Base-by-base conservation (phyloP, 495 filamentous ascomycete genomes). In the Penicillium nucicola region DNA sequence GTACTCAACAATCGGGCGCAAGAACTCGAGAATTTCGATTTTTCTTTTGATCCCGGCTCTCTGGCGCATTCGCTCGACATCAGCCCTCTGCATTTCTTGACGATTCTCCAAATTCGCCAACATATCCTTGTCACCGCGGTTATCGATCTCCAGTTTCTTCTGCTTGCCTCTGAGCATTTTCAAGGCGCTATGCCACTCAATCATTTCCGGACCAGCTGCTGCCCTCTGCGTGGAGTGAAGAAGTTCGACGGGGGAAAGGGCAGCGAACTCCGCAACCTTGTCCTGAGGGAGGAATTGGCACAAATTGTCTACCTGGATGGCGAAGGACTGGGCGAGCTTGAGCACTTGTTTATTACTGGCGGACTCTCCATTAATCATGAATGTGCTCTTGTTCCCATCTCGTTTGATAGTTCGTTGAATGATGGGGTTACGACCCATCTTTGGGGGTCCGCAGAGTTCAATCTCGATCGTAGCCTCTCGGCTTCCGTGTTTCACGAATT, bases 241-340 rank as follows among this genome's bases (percentile, higher is more conserved):
- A 14, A 96, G 77, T n/a, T 95, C 87, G n/a, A 91, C 74, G 0
- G 90, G 87, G 6, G 83, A 86, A 53, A 97, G 77, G 12, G 80
- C 87, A 9, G 93, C 89, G 62, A 99, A 99, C 53, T 96, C 91
- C 19, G 89, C 89, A 5, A 99, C 95, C 59, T 90, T 88, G 63
- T 99, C 93, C 65, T 99, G 93, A 1, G 93, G 93, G 31, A 99
- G 77, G 58, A 99, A 99, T 68, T 97, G 93, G 65, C 93, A 99
- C 2, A 97, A 77, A 57, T 99, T 99, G 69, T 97, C 93, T 61
- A 97, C 86, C 68, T 97, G 95, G 31, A 97, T 97, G 18, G 83
- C 79, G 48, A 95, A 84, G 0, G 72, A 78, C 42, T 72, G 81
- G 14, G 82, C 84, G 30, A 96, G 71, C 28, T 76, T 71, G 38